Percentiles rank a stretch among this genome's conserved stretches.
These are phyloP conservation scores for Nannizziopsis barbatae DNA, from an alignment of 2,329 filamentous ascomycete genomes.

Conservation along the genomic window DNA sequence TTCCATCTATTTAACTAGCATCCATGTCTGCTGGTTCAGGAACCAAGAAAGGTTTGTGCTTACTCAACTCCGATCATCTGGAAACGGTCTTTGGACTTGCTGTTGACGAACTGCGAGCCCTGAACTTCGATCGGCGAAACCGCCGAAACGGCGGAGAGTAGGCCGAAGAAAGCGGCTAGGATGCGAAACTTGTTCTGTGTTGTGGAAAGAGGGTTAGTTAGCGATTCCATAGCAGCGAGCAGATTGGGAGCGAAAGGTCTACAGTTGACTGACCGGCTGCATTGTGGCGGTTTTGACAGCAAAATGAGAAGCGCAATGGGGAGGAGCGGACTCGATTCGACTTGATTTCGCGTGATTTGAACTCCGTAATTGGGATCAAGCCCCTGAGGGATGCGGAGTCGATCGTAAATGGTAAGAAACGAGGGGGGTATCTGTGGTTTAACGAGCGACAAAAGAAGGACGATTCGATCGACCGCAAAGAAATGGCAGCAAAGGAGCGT, in stretches of 20 bases:
- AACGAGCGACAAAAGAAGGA: constrained; percentile 13
- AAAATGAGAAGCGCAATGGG: no score
- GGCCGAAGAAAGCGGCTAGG: constrained; percentile 32
- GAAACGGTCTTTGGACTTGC: constrained; percentile 47
- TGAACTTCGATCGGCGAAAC: constrained; percentile 47
- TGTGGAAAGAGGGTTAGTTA: no score
- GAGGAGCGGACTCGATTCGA: no score
- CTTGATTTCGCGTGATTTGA: no score
- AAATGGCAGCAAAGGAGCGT: constrained; percentile 4
- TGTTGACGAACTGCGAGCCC: constrained; percentile 52
- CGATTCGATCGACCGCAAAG: neutral
- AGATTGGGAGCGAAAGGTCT: no score
- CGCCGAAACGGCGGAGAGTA: constrained; percentile 39
- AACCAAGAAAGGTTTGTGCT: constrained; percentile 16
- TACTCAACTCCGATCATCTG: constrained; percentile 53
- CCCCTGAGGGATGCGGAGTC: no score
- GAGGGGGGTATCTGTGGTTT: constrained; percentile 12
- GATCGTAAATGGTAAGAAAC: no score
- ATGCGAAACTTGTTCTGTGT: constrained; percentile 13
- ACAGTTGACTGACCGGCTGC: no score
- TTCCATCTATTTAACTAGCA: neutral
- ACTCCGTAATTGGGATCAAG: neutral
- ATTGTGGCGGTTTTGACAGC: no score
- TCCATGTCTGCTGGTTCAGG: no score
- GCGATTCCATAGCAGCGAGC: no score